Evolutionary conservation across 768 basidiomycete species (phyloP).

Genomic region (Tephrocybe sp.): DNA sequence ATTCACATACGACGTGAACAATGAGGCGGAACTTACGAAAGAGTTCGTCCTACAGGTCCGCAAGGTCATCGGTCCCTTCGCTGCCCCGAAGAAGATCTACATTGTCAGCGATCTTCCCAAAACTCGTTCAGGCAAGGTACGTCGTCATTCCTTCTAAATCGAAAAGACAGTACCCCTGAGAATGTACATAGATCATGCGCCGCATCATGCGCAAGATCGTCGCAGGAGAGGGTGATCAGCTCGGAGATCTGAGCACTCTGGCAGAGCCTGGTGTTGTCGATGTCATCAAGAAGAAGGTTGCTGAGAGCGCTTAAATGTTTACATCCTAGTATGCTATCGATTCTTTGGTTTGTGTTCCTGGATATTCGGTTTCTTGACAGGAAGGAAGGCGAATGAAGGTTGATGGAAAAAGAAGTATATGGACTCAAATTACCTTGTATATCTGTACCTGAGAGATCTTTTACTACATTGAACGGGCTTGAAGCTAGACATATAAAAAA

Average conservation of each 20-base stretch:
- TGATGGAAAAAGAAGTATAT: too few species aligned
- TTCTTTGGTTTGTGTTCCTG: not conserved
- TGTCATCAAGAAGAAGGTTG: constrained; percentile 77
- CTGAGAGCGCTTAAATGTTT: constrained; percentile 25
- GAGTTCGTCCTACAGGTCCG: constrained; percentile 94
- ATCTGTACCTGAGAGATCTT: too few species aligned
- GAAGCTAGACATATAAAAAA: too few species aligned
- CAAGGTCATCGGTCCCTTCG: constrained; percentile 97
- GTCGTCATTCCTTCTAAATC: constrained; percentile 14
- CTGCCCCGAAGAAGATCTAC: constrained; percentile 90
- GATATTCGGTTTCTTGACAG: not conserved
- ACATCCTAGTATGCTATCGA: not conserved
- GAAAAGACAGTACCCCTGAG: too few species aligned
- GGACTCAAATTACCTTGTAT: too few species aligned
- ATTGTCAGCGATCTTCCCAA: constrained; percentile 86
- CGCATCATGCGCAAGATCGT: constrained; percentile 96
- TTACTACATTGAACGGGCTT: too few species aligned
- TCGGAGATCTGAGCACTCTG: constrained; percentile 91
- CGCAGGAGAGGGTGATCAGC: constrained; percentile 89
- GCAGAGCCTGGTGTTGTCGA: constrained; percentile 89
- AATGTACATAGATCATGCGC: constrained; percentile 71
- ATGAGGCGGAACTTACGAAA: constrained; percentile 73
- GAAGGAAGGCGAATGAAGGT: too few species aligned
- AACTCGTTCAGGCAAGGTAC: constrained; percentile 90
- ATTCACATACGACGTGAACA: constrained; percentile 67